Evolutionary conservation across 805 yeast species (phyloP).

Genomic region (Saturnispora quitensis): DNA sequence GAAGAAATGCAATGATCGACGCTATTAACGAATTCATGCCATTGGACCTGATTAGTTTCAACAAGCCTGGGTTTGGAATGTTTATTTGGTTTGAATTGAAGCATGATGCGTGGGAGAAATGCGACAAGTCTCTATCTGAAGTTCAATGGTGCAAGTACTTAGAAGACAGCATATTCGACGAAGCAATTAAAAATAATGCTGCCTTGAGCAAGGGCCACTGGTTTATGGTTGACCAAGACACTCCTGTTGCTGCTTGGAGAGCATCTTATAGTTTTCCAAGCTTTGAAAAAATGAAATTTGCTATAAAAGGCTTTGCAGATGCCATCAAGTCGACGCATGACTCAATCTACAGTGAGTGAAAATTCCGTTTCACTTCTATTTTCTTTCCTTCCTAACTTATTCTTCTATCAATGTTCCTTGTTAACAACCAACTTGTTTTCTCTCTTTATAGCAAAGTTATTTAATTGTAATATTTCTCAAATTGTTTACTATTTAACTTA

Average conservation of each 20-base stretch:
- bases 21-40: slow-evolving; percentile 42
- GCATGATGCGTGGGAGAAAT: slow-evolving; percentile 30
- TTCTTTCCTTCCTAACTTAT: neutral
- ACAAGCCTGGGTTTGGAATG: slow-evolving; percentile 38
- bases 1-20: slow-evolving; percentile 51
- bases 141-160: slow-evolving; percentile 24
- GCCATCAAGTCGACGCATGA: slow-evolving; percentile 16
- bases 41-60: slow-evolving; percentile 31
- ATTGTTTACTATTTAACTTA: neutral
- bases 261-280: slow-evolving; percentile 27
- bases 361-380: neutral
- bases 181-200: slow-evolving; percentile 20
- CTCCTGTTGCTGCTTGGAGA: slow-evolving; percentile 22
- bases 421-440: neutral
- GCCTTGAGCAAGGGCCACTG: slow-evolving; percentile 28
- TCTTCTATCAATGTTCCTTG: no score
- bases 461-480: neutral
- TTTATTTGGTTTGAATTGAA: slow-evolving; percentile 36
- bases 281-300: slow-evolving; percentile 17
- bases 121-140: slow-evolving; percentile 30
- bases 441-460: neutral
- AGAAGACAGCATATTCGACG: slow-evolving; percentile 21
- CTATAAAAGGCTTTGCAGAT: slow-evolving; percentile 22
- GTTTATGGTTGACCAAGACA: slow-evolving; percentile 23
- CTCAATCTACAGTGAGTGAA: slow-evolving; percentile 7